Conservation (phyloP, 495 filamentous ascomycete species). For the Lophiostoma macrostomum region DNA sequence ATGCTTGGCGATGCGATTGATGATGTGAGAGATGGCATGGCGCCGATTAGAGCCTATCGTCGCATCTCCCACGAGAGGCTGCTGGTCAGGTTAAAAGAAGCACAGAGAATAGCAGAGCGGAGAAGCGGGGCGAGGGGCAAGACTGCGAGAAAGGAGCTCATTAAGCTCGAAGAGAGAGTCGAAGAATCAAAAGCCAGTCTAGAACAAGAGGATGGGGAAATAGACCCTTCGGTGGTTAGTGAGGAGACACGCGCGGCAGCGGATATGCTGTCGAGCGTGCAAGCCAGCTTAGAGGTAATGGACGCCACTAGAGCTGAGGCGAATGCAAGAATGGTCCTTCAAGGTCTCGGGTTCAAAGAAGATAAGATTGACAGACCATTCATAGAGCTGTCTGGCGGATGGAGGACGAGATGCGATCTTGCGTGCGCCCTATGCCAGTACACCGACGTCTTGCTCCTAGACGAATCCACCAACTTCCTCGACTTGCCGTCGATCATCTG, state of each 20-base stretch:
- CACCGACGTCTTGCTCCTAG: conserved; percentile 76
- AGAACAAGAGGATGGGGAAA: conserved; percentile 27
- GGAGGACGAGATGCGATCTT: conserved; percentile 70
- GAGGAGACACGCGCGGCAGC: conserved; percentile 34
- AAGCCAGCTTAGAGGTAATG: conserved; percentile 32
- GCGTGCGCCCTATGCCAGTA: conserved; percentile 64
- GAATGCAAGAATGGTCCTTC: conserved; percentile 33
- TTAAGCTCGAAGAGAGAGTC: conserved; percentile 60
- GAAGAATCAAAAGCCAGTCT: conserved; percentile 48
- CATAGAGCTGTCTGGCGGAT: conserved; percentile 69
- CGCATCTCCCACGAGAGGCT: conserved; percentile 58
- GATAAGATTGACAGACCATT: conserved; percentile 55
- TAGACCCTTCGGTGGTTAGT: conserved; percentile 23
- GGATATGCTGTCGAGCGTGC: conserved; percentile 35
- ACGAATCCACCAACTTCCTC: conserved; percentile 84
- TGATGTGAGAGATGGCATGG: conserved; percentile 49
- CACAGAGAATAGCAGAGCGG: conserved; percentile 67
- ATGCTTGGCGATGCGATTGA: conserved; percentile 49
- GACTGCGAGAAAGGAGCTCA: conserved; percentile 67
- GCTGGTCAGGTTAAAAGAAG: conserved; percentile 59
- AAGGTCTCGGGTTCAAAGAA: conserved; percentile 70
- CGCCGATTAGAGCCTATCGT: conserved; percentile 57
- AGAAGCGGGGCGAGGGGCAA: conserved; percentile 70
- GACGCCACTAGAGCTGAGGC: conserved; percentile 35
- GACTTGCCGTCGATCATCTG: conserved; percentile 80